Conservation (phyloP, 495 filamentous ascomycete genomes). For the Aspergillus nanangensis region DNA sequence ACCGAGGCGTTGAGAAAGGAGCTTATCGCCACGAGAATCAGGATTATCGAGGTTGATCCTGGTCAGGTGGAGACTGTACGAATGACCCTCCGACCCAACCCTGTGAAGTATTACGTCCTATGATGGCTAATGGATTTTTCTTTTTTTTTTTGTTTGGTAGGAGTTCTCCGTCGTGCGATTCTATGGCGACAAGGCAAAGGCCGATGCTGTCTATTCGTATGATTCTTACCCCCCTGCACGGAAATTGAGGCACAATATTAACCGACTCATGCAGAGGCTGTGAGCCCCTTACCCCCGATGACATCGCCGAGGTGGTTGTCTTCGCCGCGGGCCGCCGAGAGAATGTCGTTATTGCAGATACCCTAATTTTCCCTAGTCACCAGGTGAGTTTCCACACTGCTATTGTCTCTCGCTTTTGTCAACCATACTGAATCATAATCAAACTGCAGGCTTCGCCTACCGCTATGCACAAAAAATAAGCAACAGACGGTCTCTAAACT, state of each 20-base stretch:
- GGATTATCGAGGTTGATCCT: constrained; percentile 90
- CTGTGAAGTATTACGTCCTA: no score
- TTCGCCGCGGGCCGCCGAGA: constrained; percentile 85
- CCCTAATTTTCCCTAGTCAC: constrained; percentile 86
- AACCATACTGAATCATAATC: not conserved
- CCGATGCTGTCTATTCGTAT: constrained; percentile 92
- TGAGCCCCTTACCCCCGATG: constrained; percentile 90
- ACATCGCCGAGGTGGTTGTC: constrained; percentile 92
- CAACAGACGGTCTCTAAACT: no score
- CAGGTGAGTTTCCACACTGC: constrained; percentile 54
- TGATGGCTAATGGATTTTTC: constrained; percentile 1
- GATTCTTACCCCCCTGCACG: constrained; percentile 22
- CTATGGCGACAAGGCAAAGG: constrained; percentile 87
- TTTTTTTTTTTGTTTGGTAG: constrained; percentile 25
- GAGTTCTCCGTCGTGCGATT: constrained; percentile 95
- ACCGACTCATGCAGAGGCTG: constrained; percentile 50
- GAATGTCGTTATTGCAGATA: constrained; percentile 94
- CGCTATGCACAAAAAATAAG: constrained; percentile 9
- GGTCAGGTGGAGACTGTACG: constrained; percentile 92
- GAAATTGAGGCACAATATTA: constrained; percentile 5
- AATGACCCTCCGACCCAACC: no score
- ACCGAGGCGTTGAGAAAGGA: constrained; percentile 87
- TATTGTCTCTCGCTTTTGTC: not conserved
- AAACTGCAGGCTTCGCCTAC: constrained; percentile 9
- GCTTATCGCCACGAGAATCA: constrained; percentile 78